Evolutionary conservation across 257 asterid species (phyloP).

Genomic region (Linderniella brevidens): DNA sequence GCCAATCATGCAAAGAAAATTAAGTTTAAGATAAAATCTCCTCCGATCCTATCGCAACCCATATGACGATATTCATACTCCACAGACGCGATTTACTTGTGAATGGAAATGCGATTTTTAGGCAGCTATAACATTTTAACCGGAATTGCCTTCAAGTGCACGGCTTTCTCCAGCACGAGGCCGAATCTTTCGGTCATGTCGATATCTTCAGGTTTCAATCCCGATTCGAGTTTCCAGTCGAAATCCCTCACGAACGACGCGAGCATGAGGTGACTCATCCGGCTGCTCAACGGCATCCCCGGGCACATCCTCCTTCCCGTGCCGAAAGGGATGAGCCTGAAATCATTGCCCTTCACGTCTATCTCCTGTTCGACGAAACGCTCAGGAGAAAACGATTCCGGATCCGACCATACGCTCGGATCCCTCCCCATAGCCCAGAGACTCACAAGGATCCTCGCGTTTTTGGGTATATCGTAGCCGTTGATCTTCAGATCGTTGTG

Average conservation of each 20-base stretch:
- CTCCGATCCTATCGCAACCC: no score
- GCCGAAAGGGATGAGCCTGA: conserved; percentile 13
- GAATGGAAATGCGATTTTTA: no score
- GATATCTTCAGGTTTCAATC: conserved; percentile 5
- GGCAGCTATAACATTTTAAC: no score
- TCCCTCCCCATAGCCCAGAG: conserved; percentile 17
- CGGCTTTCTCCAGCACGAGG: conserved; percentile 9
- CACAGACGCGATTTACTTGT: no score
- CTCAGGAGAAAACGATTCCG: conserved; percentile 12
- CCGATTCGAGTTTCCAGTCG: conserved; percentile 14
- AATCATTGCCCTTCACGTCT: conserved; percentile 10
- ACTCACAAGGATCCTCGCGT: conserved; percentile 6
- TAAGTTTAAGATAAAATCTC: no score
- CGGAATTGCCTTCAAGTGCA: conserved; percentile 12
- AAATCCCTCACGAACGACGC: conserved; percentile 11
- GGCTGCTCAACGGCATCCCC: conserved; percentile 13
- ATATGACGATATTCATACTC: no score
- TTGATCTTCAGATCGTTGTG: conserved; percentile 6
- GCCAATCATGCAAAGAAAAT: no score
- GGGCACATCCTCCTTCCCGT: conserved; percentile 14
- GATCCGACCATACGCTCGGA: conserved; percentile 10
- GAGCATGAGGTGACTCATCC: conserved; percentile 14
- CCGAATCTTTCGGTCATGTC: conserved; percentile 16
- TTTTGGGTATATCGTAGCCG: conserved; percentile 9
- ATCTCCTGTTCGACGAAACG: conserved; percentile 10